Evolutionary conservation across 2,329 filamentous ascomycete genomes (phyloP).

Genomic region (Talaromyces marneffei): DNA sequence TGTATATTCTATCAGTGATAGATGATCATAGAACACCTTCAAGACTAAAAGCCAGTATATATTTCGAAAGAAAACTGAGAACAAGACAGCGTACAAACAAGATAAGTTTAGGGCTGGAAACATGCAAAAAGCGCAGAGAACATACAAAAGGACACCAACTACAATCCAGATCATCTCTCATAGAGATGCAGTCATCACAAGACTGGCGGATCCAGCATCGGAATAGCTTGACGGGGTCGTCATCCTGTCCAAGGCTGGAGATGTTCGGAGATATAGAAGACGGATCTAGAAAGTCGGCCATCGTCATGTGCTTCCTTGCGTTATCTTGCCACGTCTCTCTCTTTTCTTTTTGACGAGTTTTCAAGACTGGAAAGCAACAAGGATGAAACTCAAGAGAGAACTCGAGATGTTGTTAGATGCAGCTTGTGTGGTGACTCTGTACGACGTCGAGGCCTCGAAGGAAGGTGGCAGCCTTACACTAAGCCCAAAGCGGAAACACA

Average conservation of each 20-base stretch:
- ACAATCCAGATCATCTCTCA: conserved; percentile 24
- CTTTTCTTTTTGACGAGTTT: not conserved
- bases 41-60: not conserved
- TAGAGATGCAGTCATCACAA: conserved; percentile 30
- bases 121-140: conserved; percentile 3
- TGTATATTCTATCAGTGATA: conserved; percentile 14
- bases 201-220: conserved; percentile 35
- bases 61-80: not conserved
- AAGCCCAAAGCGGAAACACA: not conserved
- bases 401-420: not conserved
- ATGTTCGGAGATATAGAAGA: not conserved
- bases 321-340: not conserved
- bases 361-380: too few relatives aligned
- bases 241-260: conserved; percentile 5
- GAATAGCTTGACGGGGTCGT: conserved; percentile 11
- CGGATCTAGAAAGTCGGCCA: not conserved
- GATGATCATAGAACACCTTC: not conserved
- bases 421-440: not conserved
- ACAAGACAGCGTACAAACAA: too few relatives aligned
- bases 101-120: not conserved
- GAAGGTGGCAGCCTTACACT: not conserved
- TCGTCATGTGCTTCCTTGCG: not conserved
- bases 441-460: not conserved
- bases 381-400: not conserved
- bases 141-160: conserved; percentile 37